These are phyloP conservation scores for Beauveria rudraprayagi DNA, from an alignment of 2,329 filamentous ascomycete genomes.

Conservation along the genomic window DNA sequence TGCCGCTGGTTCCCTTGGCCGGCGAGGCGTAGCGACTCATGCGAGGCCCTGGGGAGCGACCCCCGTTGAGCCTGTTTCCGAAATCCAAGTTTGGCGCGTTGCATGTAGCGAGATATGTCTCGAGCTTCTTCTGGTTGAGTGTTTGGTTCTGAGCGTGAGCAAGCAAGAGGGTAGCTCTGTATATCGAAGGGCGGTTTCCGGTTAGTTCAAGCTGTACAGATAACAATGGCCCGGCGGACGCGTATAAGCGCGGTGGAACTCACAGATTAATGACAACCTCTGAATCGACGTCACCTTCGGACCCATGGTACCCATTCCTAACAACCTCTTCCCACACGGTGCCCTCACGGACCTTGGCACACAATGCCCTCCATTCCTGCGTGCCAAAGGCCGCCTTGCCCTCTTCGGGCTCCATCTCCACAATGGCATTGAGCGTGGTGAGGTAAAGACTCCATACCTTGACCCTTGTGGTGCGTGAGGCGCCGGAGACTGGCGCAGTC, in stretches of 20 bases:
- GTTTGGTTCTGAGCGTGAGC: conserved; percentile 81
- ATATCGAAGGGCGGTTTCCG: conserved; percentile 8
- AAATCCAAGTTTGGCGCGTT: conserved; percentile 67
- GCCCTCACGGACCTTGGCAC: conserved; percentile 78
- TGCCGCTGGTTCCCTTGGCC: conserved; percentile 49
- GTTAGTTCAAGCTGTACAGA: not conserved
- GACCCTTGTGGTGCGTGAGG: conserved; percentile 74
- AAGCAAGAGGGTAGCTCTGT: conserved; percentile 77
- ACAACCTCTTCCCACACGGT: conserved; percentile 93
- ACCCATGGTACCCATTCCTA: conserved; percentile 74
- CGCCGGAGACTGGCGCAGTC: conserved; percentile 67
- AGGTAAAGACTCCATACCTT: conserved; percentile 98
- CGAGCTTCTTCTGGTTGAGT: conserved; percentile 78
- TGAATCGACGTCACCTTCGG: conserved; percentile 84
- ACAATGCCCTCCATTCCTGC: conserved; percentile 75
- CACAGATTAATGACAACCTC: conserved; percentile 89
- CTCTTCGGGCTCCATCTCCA: conserved; percentile 83
- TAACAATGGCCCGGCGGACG: not conserved
- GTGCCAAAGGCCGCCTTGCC: conserved; percentile 83
- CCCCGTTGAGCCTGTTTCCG: conserved; percentile 50
- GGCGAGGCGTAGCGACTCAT: conserved; percentile 34
- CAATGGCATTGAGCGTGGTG: conserved; percentile 82
- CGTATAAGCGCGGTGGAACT: conserved; percentile 22
- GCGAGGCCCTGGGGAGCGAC: conserved; percentile 28
- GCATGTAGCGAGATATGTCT: conserved; percentile 77